These are phyloP conservation scores for Eruca vesicaria DNA, from an alignment of 441 rosid species.

Conservation along the genomic window DNA sequence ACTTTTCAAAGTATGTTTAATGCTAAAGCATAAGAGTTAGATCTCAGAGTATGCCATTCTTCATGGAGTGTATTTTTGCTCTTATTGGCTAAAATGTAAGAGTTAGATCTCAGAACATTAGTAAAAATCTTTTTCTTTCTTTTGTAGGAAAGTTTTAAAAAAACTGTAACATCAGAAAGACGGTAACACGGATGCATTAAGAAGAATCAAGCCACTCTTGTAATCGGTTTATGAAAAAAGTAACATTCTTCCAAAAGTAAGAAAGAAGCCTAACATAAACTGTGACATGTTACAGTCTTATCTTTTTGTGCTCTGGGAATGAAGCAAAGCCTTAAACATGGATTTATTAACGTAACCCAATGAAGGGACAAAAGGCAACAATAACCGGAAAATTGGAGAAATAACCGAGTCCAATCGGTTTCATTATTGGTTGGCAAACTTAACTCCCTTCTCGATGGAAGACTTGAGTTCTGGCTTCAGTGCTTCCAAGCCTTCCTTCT, in stretches of 20 bases:
- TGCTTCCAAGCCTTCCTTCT: constrained; percentile 74
- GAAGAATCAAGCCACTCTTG: constrained; percentile 1
- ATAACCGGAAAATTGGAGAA: constrained; percentile 24
- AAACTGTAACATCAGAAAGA: background rate
- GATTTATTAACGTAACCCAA: constrained; percentile 21
- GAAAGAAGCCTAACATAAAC: constrained; percentile 8
- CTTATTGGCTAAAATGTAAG: too few relatives aligned
- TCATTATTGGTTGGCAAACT: constrained; percentile 65
- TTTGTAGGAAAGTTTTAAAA: background rate
- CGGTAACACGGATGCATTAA: background rate
- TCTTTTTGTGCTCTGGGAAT: background rate
- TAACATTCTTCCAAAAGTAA: background rate
- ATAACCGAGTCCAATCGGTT: constrained; percentile 31
- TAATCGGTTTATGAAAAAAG: background rate
- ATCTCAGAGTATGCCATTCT: too few relatives aligned
- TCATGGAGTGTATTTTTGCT: too few relatives aligned
- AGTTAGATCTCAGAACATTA: too few relatives aligned
- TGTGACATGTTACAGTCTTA: constrained; percentile 16
- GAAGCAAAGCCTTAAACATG: constrained; percentile 2
- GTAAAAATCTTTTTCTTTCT: background rate
- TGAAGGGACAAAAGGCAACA: background rate
- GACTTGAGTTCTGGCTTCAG: constrained; percentile 76
- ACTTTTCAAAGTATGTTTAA: too few relatives aligned
- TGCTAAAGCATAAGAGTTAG: too few relatives aligned
- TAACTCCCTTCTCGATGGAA: constrained; percentile 87